Percentiles rank a stretch among this genome's conserved stretches.
These are phyloP conservation scores for Tetracladium setigerum DNA, from an alignment of 495 filamentous ascomycete genomes.

Conservation along the genomic window DNA sequence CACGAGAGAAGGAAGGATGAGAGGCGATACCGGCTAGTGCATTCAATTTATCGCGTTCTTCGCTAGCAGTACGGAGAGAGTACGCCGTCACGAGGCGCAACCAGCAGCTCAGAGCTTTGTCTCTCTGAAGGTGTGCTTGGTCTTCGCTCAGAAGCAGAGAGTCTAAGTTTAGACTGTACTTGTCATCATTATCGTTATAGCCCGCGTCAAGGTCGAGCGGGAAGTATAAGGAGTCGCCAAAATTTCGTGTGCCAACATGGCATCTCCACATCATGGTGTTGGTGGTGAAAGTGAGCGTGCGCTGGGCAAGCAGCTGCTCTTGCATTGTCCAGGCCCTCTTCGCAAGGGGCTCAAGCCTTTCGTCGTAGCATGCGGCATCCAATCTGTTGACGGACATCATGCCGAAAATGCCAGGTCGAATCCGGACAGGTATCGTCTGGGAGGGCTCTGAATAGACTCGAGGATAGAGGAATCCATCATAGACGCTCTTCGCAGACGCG, in stretches of 20 bases:
- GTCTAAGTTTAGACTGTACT: no score
- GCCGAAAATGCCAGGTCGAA: no score
- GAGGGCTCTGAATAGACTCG: not conserved
- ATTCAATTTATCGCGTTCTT: not conserved
- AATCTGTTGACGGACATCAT: no score
- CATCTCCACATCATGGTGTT: not conserved
- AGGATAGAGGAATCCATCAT: not conserved
- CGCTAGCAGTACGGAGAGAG: not conserved
- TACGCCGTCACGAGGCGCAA: not conserved
- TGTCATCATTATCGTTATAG: not conserved
- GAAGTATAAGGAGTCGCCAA: not conserved
- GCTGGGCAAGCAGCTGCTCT: constrained; percentile 5
- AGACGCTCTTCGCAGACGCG: not conserved
- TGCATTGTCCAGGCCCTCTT: constrained; percentile 6
- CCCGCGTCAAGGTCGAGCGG: not conserved
- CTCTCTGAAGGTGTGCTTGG: no score
- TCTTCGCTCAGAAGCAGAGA: no score
- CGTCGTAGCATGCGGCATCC: no score
- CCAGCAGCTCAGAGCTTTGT: no score
- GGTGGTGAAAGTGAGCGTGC: constrained; percentile 1
- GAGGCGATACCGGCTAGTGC: not conserved
- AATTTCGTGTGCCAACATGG: not conserved
- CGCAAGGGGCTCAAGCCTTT: no score
- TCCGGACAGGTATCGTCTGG: no score
- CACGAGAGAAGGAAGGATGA: no score